A percentile compares a stretch with the other conserved stretches of the same genome.
These are phyloP conservation scores for Penicillium sp. DNA, from an alignment of 2,329 filamentous ascomycete genomes.

Conservation along the genomic window DNA sequence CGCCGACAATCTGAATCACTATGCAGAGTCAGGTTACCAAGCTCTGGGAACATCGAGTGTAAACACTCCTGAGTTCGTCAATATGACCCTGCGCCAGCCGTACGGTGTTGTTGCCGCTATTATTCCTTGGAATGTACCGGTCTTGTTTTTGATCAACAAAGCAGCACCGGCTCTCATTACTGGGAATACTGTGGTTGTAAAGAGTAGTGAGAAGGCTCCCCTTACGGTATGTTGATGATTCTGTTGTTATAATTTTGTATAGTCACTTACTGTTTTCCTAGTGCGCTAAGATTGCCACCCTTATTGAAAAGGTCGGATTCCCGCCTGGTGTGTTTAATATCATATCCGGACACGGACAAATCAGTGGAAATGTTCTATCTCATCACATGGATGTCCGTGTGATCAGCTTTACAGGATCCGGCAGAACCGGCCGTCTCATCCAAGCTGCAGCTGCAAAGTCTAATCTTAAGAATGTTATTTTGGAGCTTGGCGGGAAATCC, in stretches of 20 bases:
- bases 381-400: conserved; percentile 65
- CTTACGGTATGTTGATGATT: conserved; percentile 51
- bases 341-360: conserved; percentile 72
- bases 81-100: conserved; percentile 33
- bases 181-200: conserved; percentile 64
- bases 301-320: conserved; percentile 61
- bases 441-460: conserved; percentile 62
- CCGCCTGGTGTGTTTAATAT: conserved; percentile 62
- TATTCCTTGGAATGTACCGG: conserved; percentile 58
- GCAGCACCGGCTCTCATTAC: conserved; percentile 67
- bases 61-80: conserved; percentile 19
- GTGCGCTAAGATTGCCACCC: conserved; percentile 40
- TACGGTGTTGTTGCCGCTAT: conserved; percentile 49
- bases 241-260: too few relatives aligned
- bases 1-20: conserved; percentile 23
- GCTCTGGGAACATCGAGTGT: conserved; percentile 22
- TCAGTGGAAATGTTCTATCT: conserved; percentile 68
- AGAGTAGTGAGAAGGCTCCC: conserved; percentile 67
- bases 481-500: conserved; percentile 66
- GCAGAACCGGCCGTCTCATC: conserved; percentile 59
- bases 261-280: background rate
- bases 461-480: conserved; percentile 65
- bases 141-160: conserved; percentile 67
- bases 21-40: conserved; percentile 24
- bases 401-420: conserved; percentile 63